Evolutionary conservation across 1,284 basidiomycete species (phyloP).

Genomic region (Earliella scabrosa): DNA sequence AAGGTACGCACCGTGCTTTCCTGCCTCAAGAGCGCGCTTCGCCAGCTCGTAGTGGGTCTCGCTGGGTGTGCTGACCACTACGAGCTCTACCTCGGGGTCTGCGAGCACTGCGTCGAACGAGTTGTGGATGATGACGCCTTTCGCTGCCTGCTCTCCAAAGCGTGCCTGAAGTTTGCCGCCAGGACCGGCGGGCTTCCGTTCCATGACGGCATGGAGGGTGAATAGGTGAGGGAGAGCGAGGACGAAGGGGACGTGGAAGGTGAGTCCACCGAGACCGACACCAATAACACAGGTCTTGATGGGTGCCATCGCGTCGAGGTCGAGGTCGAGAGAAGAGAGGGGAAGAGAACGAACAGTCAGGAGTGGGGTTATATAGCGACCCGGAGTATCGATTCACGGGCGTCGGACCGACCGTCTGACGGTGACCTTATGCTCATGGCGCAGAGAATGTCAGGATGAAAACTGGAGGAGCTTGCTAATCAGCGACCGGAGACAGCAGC

Average conservation of each 20-base stretch:
- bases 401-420: no score
- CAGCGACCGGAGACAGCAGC: no score
- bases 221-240: slow-evolving; percentile 77
- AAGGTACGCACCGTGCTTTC: slow-evolving; percentile 70
- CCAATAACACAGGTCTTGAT: slow-evolving; percentile 77
- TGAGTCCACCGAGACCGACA: slow-evolving; percentile 74
- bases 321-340: background rate
- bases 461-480: no score
- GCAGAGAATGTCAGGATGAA: no score
- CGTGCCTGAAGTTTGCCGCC: slow-evolving; percentile 67
- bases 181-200: slow-evolving; percentile 58
- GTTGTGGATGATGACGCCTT: slow-evolving; percentile 53
- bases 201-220: slow-evolving; percentile 69
- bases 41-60: slow-evolving; percentile 77
- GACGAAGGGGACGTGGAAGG: slow-evolving; percentile 83
- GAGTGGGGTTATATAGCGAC: no score
- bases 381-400: no score
- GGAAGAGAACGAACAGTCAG: background rate
- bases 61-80: slow-evolving; percentile 81
- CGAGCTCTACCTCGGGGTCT: slow-evolving; percentile 66
- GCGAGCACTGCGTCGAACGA: slow-evolving; percentile 58
- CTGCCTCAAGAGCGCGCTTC: slow-evolving; percentile 69
- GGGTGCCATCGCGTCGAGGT: slow-evolving; percentile 38
- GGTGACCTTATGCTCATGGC: no score
- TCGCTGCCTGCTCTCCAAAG: slow-evolving; percentile 53